Evolutionary conservation across 2,329 filamentous ascomycete species (phyloP), one percentile per base, ranked within the genome.

Genomic region (Pyrenophora graminea): DNA sequence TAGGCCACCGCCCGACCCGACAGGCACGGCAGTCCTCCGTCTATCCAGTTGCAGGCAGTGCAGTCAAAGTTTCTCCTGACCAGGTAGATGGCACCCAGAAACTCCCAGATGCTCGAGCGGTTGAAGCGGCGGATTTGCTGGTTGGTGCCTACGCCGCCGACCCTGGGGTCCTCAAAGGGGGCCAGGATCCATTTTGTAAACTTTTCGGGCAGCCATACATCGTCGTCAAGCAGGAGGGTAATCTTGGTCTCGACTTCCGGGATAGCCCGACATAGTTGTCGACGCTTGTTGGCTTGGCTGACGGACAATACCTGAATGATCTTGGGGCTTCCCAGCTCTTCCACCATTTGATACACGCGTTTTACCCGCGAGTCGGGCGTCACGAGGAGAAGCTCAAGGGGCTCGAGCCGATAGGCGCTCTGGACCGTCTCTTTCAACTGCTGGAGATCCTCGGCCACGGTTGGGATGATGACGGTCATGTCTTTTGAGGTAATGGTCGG

Each of bases 31-130:
- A 95, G 88, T 34, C 93, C 93, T 52, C 93, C 93, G 70, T 97
- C 93, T 44, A 97, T 88, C 76, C 93, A 90, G 72, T 95, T 93
- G 47, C 92, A 97, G 27, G 93, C 92, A 40, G 92, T 95, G 70
- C 95, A 96, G 74, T 97, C 93, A 71, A 97, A 97, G 76, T 97
- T 97, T 55, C 93, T 87, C 51, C 93, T 85, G 74, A 96, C 90
- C 56, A 97, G 88, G 74, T 97, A 97, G 44, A 92, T 86, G 18
- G 91, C 90, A 5, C 92, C 92, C 17, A 97, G 82, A 81, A 93
- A 97, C 69, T 92, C 92, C 85, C 87, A 97, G 58, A 90, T 78
- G 34, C 84, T 83, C 51, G 77, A 80, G 39, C 78, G 78, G 67
- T 82, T 82, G 59, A 86, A 85, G 56, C 91, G 87, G 69, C 86